A percentile compares a stretch with the other conserved stretches of the same genome.
These are phyloP conservation scores for Blakeslea trispora DNA, from an alignment of 371 early-diverging fungal species.

Conservation along the genomic window DNA sequence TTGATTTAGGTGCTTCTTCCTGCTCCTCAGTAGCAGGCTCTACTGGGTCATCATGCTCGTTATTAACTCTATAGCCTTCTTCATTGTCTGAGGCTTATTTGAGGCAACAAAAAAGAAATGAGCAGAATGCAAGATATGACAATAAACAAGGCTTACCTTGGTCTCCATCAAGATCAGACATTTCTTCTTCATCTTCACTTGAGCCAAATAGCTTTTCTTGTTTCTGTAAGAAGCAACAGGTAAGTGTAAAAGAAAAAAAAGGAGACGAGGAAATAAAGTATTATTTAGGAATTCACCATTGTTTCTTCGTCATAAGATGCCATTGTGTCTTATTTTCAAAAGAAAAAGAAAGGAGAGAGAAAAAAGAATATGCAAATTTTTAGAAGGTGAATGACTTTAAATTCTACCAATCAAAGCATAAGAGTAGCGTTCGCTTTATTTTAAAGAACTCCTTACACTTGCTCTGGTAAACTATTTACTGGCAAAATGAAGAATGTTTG, in stretches of 20 bases:
- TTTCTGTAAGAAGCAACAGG: conserved; percentile 8
- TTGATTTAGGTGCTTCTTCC: conserved; percentile 8
- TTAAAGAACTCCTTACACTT: too few species aligned
- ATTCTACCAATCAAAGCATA: too few species aligned
- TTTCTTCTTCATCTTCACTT: conserved; percentile 35
- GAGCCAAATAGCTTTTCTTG: conserved; percentile 26
- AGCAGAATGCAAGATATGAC: neutral
- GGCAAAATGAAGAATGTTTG: too few species aligned
- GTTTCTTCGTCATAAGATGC: conserved; percentile 19
- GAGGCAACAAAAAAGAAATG: neutral
- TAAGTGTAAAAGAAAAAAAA: too few species aligned
- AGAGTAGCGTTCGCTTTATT: too few species aligned
- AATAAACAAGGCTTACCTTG: conserved; percentile 28
- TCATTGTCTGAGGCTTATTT: conserved; percentile 24
- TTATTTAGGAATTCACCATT: conserved; percentile 8
- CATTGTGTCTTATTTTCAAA: conserved; percentile 6
- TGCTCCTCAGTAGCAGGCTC: neutral
- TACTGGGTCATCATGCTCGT: neutral
- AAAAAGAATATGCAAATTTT: conserved; percentile 3
- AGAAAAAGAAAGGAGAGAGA: neutral
- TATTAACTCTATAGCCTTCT: conserved; percentile 1
- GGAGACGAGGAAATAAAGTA: too few species aligned
- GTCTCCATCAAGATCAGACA: conserved; percentile 52
- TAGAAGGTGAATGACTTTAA: neutral
- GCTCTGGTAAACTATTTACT: too few species aligned